Conservation (phyloP, 805 yeast genomes). For the Candida boleticola region DNA sequence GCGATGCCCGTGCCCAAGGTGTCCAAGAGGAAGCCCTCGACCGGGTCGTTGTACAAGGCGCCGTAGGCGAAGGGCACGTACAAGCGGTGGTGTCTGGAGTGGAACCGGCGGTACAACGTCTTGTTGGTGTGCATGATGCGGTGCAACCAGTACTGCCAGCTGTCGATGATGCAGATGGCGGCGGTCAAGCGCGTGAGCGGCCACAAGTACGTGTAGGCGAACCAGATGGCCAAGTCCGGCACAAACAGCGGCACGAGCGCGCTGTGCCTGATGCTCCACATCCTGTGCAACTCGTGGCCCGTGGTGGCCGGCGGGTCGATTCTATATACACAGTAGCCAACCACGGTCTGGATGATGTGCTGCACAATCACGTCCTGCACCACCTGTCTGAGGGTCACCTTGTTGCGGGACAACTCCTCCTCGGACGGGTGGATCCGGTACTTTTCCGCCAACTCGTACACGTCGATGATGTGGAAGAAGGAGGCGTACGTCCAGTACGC, state of each 20-base stretch:
- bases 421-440: slow-evolving; percentile 92
- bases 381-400: slow-evolving; percentile 67
- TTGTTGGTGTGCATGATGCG: slow-evolving; percentile 84
- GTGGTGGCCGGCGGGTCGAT: slow-evolving; percentile 58
- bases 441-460: slow-evolving; percentile 68
- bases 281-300: slow-evolving; percentile 45
- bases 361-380: slow-evolving; percentile 79
- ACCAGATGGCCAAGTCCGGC: slow-evolving; percentile 49
- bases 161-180: slow-evolving; percentile 78
- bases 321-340: slow-evolving; percentile 55
- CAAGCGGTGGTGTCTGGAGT: slow-evolving; percentile 90
- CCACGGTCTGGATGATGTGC: slow-evolving; percentile 76
- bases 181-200: slow-evolving; percentile 53
- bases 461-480: slow-evolving; percentile 74
- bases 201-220: slow-evolving; percentile 60
- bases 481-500: slow-evolving; percentile 82
- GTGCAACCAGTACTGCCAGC: slow-evolving; percentile 95
- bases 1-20: slow-evolving; percentile 91
- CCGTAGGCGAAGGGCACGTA: slow-evolving; percentile 98
- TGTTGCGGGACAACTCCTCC: slow-evolving; percentile 75
- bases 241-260: slow-evolving; percentile 37
- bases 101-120: slow-evolving; percentile 73
- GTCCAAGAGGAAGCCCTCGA: slow-evolving; percentile 91
- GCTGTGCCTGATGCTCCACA: slow-evolving; percentile 46
- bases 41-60: slow-evolving; percentile 90